phyloP scores from a whole-genome alignment of 1,284 basidiomycete species.

The Tausonia pullulans region DNA sequence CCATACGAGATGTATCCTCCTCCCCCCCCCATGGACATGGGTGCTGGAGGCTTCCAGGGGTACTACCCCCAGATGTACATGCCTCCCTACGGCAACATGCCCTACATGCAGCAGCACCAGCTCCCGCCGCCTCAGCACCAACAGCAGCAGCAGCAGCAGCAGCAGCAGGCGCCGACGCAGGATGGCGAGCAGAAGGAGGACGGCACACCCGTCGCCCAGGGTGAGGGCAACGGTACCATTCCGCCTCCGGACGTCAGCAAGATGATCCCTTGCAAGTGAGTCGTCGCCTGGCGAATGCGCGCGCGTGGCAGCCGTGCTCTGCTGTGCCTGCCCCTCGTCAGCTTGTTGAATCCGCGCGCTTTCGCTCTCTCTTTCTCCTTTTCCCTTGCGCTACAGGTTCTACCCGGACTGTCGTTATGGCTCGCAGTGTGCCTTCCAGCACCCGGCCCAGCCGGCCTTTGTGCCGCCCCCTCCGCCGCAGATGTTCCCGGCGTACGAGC shows the following conservation, averaged over 20 bases:
- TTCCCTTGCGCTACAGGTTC: slow-evolving; percentile 2
- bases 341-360: neutral
- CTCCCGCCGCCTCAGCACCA: neutral
- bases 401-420: slow-evolving; percentile 16
- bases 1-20: slow-evolving; percentile 3
- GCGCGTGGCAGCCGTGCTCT: too few relatives aligned
- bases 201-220: neutral
- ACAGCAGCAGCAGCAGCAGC: slow-evolving; percentile 1
- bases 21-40: neutral
- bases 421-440: slow-evolving; percentile 15
- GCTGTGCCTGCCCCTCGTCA: too few relatives aligned
- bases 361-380: neutral
- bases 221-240: slow-evolving; percentile 14
- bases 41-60: neutral
- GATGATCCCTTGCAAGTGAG: slow-evolving; percentile 17
- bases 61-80: neutral
- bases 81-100: slow-evolving; percentile 4
- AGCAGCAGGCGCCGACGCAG: slow-evolving; percentile 1
- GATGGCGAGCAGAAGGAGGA: slow-evolving; percentile 7
- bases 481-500: slow-evolving; percentile 13
- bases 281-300: neutral
- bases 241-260: slow-evolving; percentile 15
- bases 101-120: slow-evolving; percentile 1
- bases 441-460: slow-evolving; percentile 10
- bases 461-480: slow-evolving; percentile 2